Evolutionary conservation across 805 yeast species (phyloP).

Genomic region (Lachancea fermentati): DNA sequence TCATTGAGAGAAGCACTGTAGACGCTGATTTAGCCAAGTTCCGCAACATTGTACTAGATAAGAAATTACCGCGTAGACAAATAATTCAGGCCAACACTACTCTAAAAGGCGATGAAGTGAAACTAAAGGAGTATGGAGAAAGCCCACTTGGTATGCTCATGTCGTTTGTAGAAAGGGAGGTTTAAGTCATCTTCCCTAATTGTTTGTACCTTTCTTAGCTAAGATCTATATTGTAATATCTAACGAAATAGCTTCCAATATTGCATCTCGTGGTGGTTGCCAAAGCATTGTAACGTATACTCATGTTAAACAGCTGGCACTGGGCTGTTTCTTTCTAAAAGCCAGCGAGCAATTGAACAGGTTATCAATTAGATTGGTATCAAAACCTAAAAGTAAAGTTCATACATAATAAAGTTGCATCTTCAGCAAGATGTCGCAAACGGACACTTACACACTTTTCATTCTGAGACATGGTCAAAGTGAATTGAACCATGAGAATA

Average conservation of each 20-base stretch:
- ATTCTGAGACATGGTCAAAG: constrained; percentile 80
- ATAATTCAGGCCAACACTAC: constrained; percentile 76
- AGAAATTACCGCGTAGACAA: constrained; percentile 80
- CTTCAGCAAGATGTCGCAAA: constrained; percentile 12
- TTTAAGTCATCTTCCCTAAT: constrained; percentile 9
- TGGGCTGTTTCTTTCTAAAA: too few relatives aligned
- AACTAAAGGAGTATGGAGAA: constrained; percentile 69
- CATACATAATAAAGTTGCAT: too few relatives aligned
- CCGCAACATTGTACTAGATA: constrained; percentile 61
- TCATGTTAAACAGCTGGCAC: background rate
- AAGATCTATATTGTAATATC: background rate
- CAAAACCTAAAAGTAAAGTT: too few relatives aligned
- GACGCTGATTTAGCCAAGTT: constrained; percentile 55
- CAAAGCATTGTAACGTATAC: background rate
- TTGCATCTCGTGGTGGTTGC: constrained; percentile 3
- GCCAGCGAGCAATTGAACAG: too few relatives aligned
- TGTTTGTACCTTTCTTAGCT: background rate
- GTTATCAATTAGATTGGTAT: too few relatives aligned
- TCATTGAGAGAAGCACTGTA: constrained; percentile 62
- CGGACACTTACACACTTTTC: constrained; percentile 25
- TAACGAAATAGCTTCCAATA: background rate
- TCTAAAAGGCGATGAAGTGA: constrained; percentile 32
- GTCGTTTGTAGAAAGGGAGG: constrained; percentile 62
- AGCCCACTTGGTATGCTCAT: constrained; percentile 71
- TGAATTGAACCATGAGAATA: constrained; percentile 67